Percentiles rank a stretch among this genome's conserved stretches.
These are phyloP conservation scores for Saccharomyces mikatae DNA, from an alignment of 805 yeast species.

Conservation along the genomic window DNA sequence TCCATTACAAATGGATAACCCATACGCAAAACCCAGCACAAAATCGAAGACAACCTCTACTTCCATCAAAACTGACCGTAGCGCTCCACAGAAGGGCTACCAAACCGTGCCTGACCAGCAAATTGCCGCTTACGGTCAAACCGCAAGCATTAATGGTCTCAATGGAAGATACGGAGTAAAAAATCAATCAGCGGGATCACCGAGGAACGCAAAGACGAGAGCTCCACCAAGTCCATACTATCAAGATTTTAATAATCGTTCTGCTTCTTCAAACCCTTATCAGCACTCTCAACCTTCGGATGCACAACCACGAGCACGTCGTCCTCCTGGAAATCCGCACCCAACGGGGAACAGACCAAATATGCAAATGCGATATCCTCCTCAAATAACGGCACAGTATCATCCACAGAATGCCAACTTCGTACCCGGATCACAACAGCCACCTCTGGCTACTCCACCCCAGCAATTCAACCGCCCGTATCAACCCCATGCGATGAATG, in stretches of 20 bases:
- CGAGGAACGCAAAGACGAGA: background rate
- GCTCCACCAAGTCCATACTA: slow-evolving; percentile 1
- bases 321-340: background rate
- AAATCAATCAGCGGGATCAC: background rate
- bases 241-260: background rate
- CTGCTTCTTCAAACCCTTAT: slow-evolving; percentile 2
- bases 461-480: background rate
- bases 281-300: background rate
- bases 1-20: background rate
- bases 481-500: background rate
- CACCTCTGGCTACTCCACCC: slow-evolving; percentile 2
- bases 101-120: background rate
- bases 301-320: background rate
- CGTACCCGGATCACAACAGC: slow-evolving; percentile 7
- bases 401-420: slow-evolving; percentile 4
- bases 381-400: background rate
- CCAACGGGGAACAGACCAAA: background rate
- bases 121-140: background rate
- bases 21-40: background rate
- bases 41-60: background rate
- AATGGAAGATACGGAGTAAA: background rate
- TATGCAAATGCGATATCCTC: background rate
- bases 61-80: background rate
- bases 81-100: background rate
- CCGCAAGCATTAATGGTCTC: background rate